A percentile compares a stretch with the other conserved stretches of the same genome.
Conservation (phyloP, 129 eudicot species). For the Kitagawia praeruptora region DNA sequence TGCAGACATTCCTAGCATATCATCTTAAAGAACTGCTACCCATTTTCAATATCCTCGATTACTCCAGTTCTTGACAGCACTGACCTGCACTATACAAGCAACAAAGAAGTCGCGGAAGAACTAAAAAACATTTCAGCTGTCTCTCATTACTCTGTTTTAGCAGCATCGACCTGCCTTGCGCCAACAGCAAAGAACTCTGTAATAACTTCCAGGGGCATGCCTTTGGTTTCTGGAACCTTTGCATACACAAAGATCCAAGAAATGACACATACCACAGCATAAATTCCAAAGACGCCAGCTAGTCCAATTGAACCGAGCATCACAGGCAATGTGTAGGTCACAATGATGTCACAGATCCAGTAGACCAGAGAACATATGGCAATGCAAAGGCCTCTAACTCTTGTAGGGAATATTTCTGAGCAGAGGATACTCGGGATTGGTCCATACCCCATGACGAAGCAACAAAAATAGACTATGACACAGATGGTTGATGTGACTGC, state of each 20-base stretch:
- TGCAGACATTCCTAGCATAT: not conserved
- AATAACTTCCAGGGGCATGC: conserved; percentile 75
- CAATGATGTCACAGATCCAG: conserved; percentile 74
- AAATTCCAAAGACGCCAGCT: conserved; percentile 55
- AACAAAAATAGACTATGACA: conserved; percentile 57
- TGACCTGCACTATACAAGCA: conserved; percentile 8
- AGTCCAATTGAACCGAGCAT: conserved; percentile 62
- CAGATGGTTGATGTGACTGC: conserved; percentile 56
- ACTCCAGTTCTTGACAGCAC: conserved; percentile 4
- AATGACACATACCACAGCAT: conserved; percentile 49
- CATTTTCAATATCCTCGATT: not conserved
- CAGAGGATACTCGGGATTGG: conserved; percentile 73
- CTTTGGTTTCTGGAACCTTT: conserved; percentile 79
- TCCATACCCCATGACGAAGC: conserved; percentile 68
- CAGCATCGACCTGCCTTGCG: conserved; percentile 29
- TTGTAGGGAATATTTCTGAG: conserved; percentile 64
- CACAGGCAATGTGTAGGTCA: conserved; percentile 61
- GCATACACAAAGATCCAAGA: conserved; percentile 63
- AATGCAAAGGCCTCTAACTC: conserved; percentile 71
- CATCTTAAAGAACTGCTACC: not conserved
- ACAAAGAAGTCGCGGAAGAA: conserved; percentile 2
- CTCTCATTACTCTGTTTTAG: conserved; percentile 26
- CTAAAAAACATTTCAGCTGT: not conserved
- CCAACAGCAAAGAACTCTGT: conserved; percentile 71
- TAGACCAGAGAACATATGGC: conserved; percentile 59